Conservation (phyloP, 257 asterid genomes). For the Fraxinus excelsior region DNA sequence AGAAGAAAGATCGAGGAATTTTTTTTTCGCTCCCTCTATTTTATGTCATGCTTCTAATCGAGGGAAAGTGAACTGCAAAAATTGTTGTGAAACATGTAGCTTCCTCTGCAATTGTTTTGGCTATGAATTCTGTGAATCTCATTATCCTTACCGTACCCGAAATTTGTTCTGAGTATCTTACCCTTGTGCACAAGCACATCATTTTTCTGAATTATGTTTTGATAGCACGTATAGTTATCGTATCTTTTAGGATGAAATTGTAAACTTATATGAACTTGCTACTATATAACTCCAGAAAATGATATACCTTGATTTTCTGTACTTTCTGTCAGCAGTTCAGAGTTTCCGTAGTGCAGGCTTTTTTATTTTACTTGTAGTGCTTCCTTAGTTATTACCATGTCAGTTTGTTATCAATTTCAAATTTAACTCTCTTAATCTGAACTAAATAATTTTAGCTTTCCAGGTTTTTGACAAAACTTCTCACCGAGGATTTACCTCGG, state of each 20-base stretch:
- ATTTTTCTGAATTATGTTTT: constrained; percentile 5
- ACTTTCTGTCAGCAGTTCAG: background rate
- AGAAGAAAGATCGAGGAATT: background rate
- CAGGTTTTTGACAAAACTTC: constrained; percentile 94
- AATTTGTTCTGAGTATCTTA: background rate
- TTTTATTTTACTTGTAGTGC: background rate
- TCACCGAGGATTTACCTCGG: constrained; percentile 89
- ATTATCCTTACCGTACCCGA: background rate
- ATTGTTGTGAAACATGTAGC: background rate
- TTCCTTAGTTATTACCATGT: background rate
- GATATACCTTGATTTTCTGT: background rate
- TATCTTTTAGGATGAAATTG: background rate
- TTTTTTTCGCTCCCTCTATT: background rate
- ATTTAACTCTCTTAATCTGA: constrained; percentile 18
- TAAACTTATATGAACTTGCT: background rate
- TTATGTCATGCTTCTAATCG: constrained; percentile 1
- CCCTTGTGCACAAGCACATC: background rate
- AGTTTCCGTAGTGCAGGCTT: background rate
- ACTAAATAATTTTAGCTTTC: constrained; percentile 11
- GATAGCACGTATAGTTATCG: constrained; percentile 1
- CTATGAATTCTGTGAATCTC: background rate
- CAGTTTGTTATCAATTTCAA: background rate
- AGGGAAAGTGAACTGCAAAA: background rate
- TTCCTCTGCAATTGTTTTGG: background rate
- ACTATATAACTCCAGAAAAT: background rate